Base-by-base conservation (phyloP, 2,329 filamentous ascomycete genomes). In the Hypoxylon sp. region DNA sequence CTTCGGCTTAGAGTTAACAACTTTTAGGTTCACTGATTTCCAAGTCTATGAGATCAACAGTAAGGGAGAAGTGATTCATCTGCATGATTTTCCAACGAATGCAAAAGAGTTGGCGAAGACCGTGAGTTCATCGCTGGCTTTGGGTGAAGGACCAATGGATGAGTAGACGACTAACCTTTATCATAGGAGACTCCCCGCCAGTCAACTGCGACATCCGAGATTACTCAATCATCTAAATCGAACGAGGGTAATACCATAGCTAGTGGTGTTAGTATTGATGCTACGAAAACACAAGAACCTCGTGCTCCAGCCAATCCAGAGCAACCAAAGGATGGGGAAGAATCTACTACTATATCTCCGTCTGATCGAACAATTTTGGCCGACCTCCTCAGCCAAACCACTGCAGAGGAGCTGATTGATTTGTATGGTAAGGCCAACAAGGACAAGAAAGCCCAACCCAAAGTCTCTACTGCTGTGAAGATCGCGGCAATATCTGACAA, bases 41-140 rank as follows among this genome's bases (percentile, higher is more conserved):
- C 84, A 96, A 73, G 94, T 98, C 74, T 94, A 97, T 76, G 94
- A 98, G 80, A 95, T 98, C 69, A 83, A 87, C 19, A 89, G 90
- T 31, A 88, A 91, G 75, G 94, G 94, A 14, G 81, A 89, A 59
- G 92, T 97, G 13, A 79, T 96, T 58, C 93, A 95, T 79, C 83
- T 98, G 53, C 84, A 80, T 63, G 86, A 84, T 59, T 79, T 86
- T 17, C 80, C 78, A 60, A 75, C 75, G 6, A 79, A 80, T 48
- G 33, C 72, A 5, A 71, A 70, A 63, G 64, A 73, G 44, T 64
- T 72, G 55, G 54, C 22, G 77, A 81, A 63, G 61, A 33, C 68
- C 24, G 65, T 75, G 46, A 62, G 71, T 62, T 59, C 59, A 47
- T 37, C 14, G 17, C 19, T 11, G n/a, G n/a, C 22, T 22, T 9